Percentiles rank a stretch among this genome's conserved stretches.
phyloP scores from a whole-genome alignment of 1,139 yeast species.

The Pichia sp. region DNA sequence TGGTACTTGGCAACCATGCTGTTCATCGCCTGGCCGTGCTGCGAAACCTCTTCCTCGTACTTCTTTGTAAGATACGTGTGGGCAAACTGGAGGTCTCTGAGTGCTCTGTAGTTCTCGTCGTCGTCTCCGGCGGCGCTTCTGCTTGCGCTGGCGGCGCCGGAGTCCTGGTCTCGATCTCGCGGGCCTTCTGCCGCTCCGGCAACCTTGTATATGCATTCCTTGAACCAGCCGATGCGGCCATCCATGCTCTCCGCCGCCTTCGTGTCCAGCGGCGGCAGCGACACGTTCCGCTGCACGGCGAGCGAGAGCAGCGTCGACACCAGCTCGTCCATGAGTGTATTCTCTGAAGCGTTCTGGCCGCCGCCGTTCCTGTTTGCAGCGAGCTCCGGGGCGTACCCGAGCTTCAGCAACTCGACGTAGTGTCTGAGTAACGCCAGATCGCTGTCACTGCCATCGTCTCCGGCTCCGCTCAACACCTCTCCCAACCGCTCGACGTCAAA shows the following conservation, averaged over 20 bases:
- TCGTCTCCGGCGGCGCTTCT: background rate
- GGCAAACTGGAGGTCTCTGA: slow-evolving; percentile 58
- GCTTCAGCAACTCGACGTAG: slow-evolving; percentile 21
- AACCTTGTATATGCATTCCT: slow-evolving; percentile 46
- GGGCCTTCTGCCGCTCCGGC: slow-evolving; percentile 1
- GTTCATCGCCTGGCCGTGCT: slow-evolving; percentile 10
- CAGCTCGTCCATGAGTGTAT: slow-evolving; percentile 39
- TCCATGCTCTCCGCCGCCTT: slow-evolving; percentile 32
- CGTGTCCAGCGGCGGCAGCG: slow-evolving; percentile 43
- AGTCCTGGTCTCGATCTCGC: too few species aligned
- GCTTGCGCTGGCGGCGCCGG: too few species aligned
- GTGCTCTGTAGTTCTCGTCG: slow-evolving; percentile 33
- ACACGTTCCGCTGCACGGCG: slow-evolving; percentile 48
- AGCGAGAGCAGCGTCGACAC: slow-evolving; percentile 51
- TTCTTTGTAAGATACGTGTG: slow-evolving; percentile 60
- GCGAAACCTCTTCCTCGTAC: slow-evolving; percentile 45
- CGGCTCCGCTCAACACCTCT: slow-evolving; percentile 10
- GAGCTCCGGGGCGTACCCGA: slow-evolving; percentile 26
- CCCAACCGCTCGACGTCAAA: slow-evolving; percentile 14
- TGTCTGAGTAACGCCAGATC: slow-evolving; percentile 17
- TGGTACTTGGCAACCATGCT: slow-evolving; percentile 3
- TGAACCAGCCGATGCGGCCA: slow-evolving; percentile 48
- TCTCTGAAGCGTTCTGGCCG: slow-evolving; percentile 13
- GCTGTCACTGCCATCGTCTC: background rate
- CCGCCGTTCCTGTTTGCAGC: background rate